phyloP scores from a whole-genome alignment of 768 basidiomycete genomes.

The Dacryopinax spathularia region DNA sequence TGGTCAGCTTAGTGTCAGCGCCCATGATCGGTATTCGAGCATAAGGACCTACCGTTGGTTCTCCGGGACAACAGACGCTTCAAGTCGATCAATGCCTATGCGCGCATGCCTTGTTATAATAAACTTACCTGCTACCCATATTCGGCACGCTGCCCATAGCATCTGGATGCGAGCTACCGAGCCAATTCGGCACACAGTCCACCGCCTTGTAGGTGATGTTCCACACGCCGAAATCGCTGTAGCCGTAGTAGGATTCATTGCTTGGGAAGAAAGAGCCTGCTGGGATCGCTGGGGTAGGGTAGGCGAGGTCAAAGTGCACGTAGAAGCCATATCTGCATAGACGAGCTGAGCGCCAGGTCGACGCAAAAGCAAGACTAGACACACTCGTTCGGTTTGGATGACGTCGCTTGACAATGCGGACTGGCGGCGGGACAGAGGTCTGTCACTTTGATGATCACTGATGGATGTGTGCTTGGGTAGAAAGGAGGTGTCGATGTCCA shows the following conservation, averaged over 20 bases:
- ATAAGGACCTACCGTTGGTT: conserved; percentile 38
- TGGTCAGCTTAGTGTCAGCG: conserved; percentile 24
- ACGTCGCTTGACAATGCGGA: conserved; percentile 62
- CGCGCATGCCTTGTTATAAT: background rate
- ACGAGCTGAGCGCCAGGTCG: background rate
- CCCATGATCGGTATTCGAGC: background rate
- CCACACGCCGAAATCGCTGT: conserved; percentile 80
- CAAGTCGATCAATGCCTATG: conserved; percentile 13
- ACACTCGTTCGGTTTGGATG: conserved; percentile 46
- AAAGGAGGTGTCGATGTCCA: conserved; percentile 55
- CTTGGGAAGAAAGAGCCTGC: conserved; percentile 56
- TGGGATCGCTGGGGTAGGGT: conserved; percentile 56
- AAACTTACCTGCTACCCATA: conserved; percentile 27
- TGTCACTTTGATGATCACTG: conserved; percentile 47
- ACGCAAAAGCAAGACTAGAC: conserved; percentile 17
- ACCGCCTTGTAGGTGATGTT: conserved; percentile 58
- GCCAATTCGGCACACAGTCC: conserved; percentile 48
- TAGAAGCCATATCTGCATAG: conserved; percentile 43
- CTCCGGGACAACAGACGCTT: conserved; percentile 56
- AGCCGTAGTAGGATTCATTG: conserved; percentile 24
- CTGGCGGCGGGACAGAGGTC: conserved; percentile 58
- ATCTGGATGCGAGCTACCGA: conserved; percentile 40
- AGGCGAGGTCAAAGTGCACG: conserved; percentile 74
- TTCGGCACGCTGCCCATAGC: conserved; percentile 55
- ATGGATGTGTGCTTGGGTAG: conserved; percentile 29